Base-by-base conservation (phyloP, 1,139 yeast genomes). In the Sugiyamaella castrensis region DNA sequence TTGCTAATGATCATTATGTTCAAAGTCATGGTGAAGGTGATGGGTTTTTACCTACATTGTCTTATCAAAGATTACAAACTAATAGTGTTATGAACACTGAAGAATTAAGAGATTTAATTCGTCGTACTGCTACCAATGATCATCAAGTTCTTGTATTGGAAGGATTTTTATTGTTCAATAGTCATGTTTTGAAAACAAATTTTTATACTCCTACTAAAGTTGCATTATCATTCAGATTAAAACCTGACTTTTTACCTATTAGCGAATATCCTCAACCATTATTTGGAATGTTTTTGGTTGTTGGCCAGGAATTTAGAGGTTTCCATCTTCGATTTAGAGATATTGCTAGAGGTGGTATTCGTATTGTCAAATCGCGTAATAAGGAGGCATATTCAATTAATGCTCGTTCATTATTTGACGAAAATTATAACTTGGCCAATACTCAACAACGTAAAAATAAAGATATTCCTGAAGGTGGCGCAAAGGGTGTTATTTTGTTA, bases 391-490 rank as follows among this genome's bases (percentile, higher is more conserved):
- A 89, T 69, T 81, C 85, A 48, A 81, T 82, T 64, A 92, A 92
- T 66, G 85, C 84, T 56, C 81, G 96, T 61, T 87, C 87, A 60
- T 79, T 92, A 68, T 89, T 92, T 70, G 98, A 92, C 69, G 98
- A 92, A 69, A 92, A 92, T 71, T 92, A 92, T 71, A 91, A 91
- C 67, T 79, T 92, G 69, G 98, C 98, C 38, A 82, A 85, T 54
- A 92, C 98, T 39, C 98, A 92, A 72, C 98, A 92, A 73, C 80
- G 92, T 60, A 92, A 92, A 73, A 92, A 92, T 72, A 92, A 92
- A 74, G 98, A 92, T 73, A 92, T 92, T 53, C 98, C 98, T 39
- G 98, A 92, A 75, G 98, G 98, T 67, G 98, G 98, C 40, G 88
- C 98, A 43, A 92, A 92, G 71, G 98, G 98, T 71, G 98, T 92